Evolutionary conservation across 2,329 filamentous ascomycete species (phyloP).

Genomic region (Rasamsonia emersonii): DNA sequence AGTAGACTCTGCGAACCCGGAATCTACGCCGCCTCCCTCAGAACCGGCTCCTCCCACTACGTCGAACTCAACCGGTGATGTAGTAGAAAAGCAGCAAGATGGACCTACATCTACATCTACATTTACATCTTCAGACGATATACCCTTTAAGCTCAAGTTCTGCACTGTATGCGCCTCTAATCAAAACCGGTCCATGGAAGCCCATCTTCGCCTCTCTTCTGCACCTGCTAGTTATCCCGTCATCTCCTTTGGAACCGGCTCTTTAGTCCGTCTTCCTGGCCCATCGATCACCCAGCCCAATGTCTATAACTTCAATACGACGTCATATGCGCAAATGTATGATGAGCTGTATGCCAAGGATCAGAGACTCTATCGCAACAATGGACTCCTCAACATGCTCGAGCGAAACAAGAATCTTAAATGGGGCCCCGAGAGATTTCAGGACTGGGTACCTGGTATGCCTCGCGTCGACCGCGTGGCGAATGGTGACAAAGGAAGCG

Average conservation of each 20-base stretch:
- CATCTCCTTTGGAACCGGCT: slow-evolving; percentile 95
- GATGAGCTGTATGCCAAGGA: slow-evolving; percentile 84
- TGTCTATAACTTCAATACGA: slow-evolving; percentile 96
- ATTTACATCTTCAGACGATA: slow-evolving; percentile 8
- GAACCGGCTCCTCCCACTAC: slow-evolving; percentile 45
- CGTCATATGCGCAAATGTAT: slow-evolving; percentile 91
- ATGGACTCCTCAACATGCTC: slow-evolving; percentile 93
- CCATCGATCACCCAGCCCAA: slow-evolving; percentile 89
- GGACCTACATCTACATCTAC: slow-evolving; percentile 7
- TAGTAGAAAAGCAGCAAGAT: slow-evolving; percentile 11
- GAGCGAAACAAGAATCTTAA: slow-evolving; percentile 86
- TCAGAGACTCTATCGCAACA: slow-evolving; percentile 74
- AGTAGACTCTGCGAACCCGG: slow-evolving; percentile 34
- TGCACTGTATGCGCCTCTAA: slow-evolving; percentile 99
- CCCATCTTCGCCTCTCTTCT: slow-evolving; percentile 83
- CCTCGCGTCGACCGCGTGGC: slow-evolving; percentile 66
- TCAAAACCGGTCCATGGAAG: slow-evolving; percentile 99
- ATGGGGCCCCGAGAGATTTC: slow-evolving; percentile 93
- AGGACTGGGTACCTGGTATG: slow-evolving; percentile 87
- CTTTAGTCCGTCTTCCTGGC: slow-evolving; percentile 83
- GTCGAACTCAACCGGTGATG: too few relatives aligned
- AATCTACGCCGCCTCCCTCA: slow-evolving; percentile 41
- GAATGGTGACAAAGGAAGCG: slow-evolving; percentile 63
- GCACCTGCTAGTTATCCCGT: slow-evolving; percentile 83
- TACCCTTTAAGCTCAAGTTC: slow-evolving; percentile 82